phyloP scores from a whole-genome alignment of 306 rosid genomes.

The Luffa acutangula region DNA sequence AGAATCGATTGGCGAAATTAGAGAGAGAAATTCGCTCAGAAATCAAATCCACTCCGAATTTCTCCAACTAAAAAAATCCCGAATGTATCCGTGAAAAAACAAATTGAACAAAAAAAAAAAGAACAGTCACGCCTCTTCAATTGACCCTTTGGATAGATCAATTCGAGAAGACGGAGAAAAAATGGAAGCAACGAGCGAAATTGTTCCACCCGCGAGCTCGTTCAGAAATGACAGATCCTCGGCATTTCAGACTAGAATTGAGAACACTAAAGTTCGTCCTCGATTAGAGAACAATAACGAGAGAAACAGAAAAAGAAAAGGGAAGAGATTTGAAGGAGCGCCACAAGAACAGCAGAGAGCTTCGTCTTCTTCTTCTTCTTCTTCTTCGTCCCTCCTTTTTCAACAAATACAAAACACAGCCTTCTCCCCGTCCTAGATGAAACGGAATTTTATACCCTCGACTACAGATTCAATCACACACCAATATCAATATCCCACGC shows the following conservation, averaged over 20 bases:
- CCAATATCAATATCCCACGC: constrained; percentile 24
- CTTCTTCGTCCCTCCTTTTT: neutral
- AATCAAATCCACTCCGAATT: constrained; percentile 8
- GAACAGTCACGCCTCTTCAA: neutral
- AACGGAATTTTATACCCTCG: constrained; percentile 20
- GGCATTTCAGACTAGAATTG: neutral
- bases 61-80: neutral
- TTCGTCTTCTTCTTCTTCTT: constrained; percentile 12
- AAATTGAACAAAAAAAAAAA: neutral
- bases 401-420: neutral
- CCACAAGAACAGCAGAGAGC: constrained; percentile 23
- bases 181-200: neutral
- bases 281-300: constrained; percentile 12
- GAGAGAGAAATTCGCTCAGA: neutral
- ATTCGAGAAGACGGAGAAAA: neutral
- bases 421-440: constrained; percentile 23
- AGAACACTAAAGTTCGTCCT: neutral
- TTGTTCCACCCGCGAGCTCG: neutral
- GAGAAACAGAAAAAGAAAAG: constrained; percentile 11
- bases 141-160: neutral
- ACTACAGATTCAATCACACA: constrained; percentile 29
- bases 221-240: constrained; percentile 7
- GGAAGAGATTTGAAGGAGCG: neutral
- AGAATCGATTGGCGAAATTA: neutral
- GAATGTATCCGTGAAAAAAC: neutral